Conservation (phyloP, 306 rosid genomes). For the Pachyrhizus erosus region DNA sequence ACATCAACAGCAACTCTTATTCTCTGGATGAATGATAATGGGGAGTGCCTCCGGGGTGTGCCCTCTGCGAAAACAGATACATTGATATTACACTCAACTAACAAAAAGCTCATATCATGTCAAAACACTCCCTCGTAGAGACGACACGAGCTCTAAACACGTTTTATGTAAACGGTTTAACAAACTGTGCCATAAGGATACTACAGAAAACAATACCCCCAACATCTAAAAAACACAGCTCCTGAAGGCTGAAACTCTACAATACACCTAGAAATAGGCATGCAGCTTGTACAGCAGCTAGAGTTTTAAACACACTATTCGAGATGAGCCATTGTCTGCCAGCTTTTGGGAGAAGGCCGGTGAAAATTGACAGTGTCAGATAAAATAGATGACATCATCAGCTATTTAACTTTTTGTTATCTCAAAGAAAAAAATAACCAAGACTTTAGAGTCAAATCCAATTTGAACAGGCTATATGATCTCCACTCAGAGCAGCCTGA, state of each 20-base stretch:
- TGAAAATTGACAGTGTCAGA: slow-evolving; percentile 4
- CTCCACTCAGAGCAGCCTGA: neutral
- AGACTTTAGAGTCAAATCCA: neutral
- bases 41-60: slow-evolving; percentile 90
- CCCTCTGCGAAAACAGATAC: slow-evolving; percentile 67
- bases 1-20: slow-evolving; percentile 83
- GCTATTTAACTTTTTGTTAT: neutral
- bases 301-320: neutral
- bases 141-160: slow-evolving; percentile 30
- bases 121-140: slow-evolving; percentile 22
- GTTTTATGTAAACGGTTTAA: slow-evolving; percentile 2
- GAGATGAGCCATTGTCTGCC: slow-evolving; percentile 6
- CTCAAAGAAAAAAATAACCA: neutral
- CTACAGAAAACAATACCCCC: neutral
- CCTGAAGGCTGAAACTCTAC: slow-evolving; percentile 18
- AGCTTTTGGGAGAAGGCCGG: slow-evolving; percentile 12
- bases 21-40: slow-evolving; percentile 82
- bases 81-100: slow-evolving; percentile 41
- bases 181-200: slow-evolving; percentile 16
- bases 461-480: slow-evolving; percentile 7
- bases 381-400: neutral
- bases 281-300: slow-evolving; percentile 29
- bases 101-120: slow-evolving; percentile 38
- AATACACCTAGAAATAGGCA: slow-evolving; percentile 14
- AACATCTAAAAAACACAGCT: slow-evolving; percentile 8